Conservation (phyloP, 1,284 basidiomycete species). For the Microbotryum intermedium region DNA sequence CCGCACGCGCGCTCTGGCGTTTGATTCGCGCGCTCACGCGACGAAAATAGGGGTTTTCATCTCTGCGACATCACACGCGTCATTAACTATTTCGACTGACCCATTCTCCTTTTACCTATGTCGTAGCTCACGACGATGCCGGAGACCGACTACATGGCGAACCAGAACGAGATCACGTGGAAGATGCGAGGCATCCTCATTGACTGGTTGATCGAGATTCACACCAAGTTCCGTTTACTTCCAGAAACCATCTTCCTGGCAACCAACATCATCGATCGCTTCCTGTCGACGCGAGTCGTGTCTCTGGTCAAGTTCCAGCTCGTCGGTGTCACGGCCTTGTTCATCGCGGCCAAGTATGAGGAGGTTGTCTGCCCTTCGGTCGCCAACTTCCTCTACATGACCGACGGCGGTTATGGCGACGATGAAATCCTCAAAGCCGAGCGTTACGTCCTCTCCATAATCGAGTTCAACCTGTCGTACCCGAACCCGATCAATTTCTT, state of each 20-base stretch:
- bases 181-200: conserved; percentile 83
- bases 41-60: not conserved
- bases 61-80: not conserved
- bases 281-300: conserved; percentile 80
- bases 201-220: conserved; percentile 96
- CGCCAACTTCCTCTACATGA: conserved; percentile 75
- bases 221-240: conserved; percentile 78
- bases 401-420: conserved; percentile 77
- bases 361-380: conserved; percentile 90
- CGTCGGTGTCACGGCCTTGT: conserved; percentile 87
- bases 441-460: conserved; percentile 80
- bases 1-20: not conserved
- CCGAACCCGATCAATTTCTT: conserved; percentile 92
- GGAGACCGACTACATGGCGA: conserved; percentile 80
- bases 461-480: conserved; percentile 86
- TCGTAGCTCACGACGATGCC: conserved; percentile 68
- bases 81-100: conserved; percentile 8
- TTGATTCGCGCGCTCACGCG: not conserved
- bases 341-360: conserved; percentile 91
- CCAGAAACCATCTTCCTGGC: conserved; percentile 94
- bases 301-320: conserved; percentile 90
- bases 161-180: conserved; percentile 84
- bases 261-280: conserved; percentile 92
- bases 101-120: not conserved
- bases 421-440: conserved; percentile 88